phyloP scores from a whole-genome alignment of 139 green algal species.

The Trebouxia sp. region DNA sequence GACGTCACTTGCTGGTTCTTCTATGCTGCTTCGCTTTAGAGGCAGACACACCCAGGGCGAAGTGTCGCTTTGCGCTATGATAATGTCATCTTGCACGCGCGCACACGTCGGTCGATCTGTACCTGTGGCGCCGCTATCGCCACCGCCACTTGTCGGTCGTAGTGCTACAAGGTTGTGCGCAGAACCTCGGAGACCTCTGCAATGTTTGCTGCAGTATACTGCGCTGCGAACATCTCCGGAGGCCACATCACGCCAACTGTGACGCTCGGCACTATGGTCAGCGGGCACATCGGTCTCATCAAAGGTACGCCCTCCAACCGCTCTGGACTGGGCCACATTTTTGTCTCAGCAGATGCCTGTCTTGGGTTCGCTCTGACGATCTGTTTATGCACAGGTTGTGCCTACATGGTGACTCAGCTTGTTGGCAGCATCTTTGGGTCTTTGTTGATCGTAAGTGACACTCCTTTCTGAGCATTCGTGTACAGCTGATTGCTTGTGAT shows the following conservation, averaged over 20 bases:
- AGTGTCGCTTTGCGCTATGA: too few relatives aligned
- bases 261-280: constrained; percentile 68
- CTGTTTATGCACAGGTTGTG: not conserved
- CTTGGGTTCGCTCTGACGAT: too few relatives aligned
- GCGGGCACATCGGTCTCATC: constrained; percentile 67
- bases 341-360: not conserved
- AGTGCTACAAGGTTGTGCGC: not conserved
- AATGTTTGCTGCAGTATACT: constrained; percentile 54
- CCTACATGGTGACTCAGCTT: constrained; percentile 7
- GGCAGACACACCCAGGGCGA: too few relatives aligned
- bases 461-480: not conserved
- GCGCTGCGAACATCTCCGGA: constrained; percentile 66
- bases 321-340: not conserved
- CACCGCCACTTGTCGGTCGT: not conserved
- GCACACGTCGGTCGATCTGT: too few relatives aligned
- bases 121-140: too few relatives aligned
- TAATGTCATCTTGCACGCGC: too few relatives aligned
- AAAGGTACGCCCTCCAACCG: constrained; percentile 65
- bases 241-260: constrained; percentile 73
- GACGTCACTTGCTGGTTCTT: too few relatives aligned
- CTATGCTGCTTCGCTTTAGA: too few relatives aligned
- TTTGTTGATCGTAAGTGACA: not conserved
- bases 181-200: not conserved
- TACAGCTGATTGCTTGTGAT: not conserved
- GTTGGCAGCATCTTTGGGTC: not conserved